Conservation (phyloP, 2,329 filamentous ascomycete species). For the Botrytis cinerea region DNA sequence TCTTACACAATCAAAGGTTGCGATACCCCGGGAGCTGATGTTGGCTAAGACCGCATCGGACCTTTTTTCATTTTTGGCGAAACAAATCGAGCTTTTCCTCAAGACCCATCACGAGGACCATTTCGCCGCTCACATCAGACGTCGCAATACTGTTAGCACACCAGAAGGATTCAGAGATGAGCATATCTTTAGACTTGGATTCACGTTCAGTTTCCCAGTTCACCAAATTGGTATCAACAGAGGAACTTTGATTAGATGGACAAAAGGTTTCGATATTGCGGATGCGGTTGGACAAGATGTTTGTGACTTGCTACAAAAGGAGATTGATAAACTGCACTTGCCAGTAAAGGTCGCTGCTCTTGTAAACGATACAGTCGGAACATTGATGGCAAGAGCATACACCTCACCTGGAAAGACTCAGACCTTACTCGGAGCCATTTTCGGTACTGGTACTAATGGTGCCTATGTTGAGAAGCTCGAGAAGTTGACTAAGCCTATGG, state of each 20-base stretch:
- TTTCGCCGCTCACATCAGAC: slow-evolving; percentile 69
- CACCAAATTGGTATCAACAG: slow-evolving; percentile 94
- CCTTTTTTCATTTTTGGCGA: slow-evolving; percentile 88
- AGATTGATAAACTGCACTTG: slow-evolving; percentile 82
- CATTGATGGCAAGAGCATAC: slow-evolving; percentile 96
- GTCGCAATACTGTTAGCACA: slow-evolving; percentile 61
- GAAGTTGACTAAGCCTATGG: slow-evolving; percentile 77
- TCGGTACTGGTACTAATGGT: slow-evolving; percentile 95
- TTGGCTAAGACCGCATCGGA: slow-evolving; percentile 80
- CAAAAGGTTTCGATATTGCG: slow-evolving; percentile 96
- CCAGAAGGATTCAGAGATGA: slow-evolving; percentile 65
- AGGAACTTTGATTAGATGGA: slow-evolving; percentile 93
- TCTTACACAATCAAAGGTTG: slow-evolving; percentile 87
- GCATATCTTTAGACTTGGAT: slow-evolving; percentile 89
- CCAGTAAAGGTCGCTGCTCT: slow-evolving; percentile 94
- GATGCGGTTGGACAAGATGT: slow-evolving; percentile 94
- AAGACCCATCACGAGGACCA: slow-evolving; percentile 85
- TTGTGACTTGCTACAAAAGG: slow-evolving; percentile 81
- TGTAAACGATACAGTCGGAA: slow-evolving; percentile 97
- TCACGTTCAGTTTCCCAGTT: slow-evolving; percentile 97
- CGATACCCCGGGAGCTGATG: slow-evolving; percentile 90
- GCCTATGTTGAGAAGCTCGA: slow-evolving; percentile 92
- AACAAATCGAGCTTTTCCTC: slow-evolving; percentile 88
- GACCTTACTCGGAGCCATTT: slow-evolving; percentile 92
- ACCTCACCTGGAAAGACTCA: slow-evolving; percentile 84